Conservation (phyloP, 2,329 filamentous ascomycete genomes). For the Venturia effusa region DNA sequence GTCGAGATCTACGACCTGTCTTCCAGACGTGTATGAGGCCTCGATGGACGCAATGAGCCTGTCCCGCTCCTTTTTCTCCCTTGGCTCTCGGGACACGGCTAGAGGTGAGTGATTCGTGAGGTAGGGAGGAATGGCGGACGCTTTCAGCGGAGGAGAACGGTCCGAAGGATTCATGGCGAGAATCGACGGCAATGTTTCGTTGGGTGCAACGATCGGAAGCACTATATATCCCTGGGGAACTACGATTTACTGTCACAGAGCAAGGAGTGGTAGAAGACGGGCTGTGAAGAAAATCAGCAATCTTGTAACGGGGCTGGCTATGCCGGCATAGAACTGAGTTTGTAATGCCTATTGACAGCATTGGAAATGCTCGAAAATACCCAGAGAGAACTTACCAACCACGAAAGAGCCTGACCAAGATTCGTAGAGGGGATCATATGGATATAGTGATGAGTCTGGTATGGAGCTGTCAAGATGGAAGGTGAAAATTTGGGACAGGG, state of each 20-base stretch:
- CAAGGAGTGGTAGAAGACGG: neutral
- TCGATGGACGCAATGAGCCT: conserved; percentile 48
- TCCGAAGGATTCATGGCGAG: neutral
- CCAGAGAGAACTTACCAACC: neutral
- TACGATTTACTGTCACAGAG: neutral
- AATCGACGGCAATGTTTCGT: neutral
- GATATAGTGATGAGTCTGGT: neutral
- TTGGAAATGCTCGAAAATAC: neutral
- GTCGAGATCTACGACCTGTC: conserved; percentile 35
- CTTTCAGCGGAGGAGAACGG: conserved; percentile 31
- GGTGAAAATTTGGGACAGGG: neutral
- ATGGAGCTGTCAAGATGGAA: neutral
- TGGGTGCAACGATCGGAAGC: neutral
- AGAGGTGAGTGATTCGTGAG: conserved; percentile 43
- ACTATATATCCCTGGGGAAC: neutral
- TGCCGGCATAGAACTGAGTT: neutral
- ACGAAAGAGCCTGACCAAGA: neutral
- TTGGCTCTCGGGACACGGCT: conserved; percentile 33
- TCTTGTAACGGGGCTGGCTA: neutral
- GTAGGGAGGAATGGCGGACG: conserved; percentile 43
- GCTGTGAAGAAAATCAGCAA: neutral
- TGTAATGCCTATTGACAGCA: neutral
- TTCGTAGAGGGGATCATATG: no score
- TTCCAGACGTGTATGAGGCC: conserved; percentile 41
- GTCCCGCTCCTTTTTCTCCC: conserved; percentile 42